These are phyloP conservation scores for Russula sp. DNA, from an alignment of 768 basidiomycete genomes.

Conservation along the genomic window DNA sequence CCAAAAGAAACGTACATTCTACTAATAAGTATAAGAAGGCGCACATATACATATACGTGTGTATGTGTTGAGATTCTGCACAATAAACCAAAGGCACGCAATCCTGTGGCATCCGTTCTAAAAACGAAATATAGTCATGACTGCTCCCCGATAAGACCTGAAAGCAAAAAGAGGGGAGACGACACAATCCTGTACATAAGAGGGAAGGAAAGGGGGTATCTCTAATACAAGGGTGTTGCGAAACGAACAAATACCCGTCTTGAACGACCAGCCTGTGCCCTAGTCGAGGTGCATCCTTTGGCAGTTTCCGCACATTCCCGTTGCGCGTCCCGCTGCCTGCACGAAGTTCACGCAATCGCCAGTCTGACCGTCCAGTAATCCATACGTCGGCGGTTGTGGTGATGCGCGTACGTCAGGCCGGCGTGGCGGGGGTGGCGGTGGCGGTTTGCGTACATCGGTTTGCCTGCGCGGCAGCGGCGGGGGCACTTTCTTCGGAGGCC, in stretches of 20 bases:
- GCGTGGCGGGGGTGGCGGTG: conserved; percentile 28
- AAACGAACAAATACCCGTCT: neutral
- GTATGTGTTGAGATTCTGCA: neutral
- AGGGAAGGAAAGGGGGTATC: neutral
- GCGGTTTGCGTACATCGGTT: conserved; percentile 24
- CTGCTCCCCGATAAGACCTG: neutral
- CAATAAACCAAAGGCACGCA: neutral
- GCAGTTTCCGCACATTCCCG: conserved; percentile 61
- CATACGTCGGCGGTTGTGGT: conserved; percentile 14
- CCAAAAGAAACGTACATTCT: neutral
- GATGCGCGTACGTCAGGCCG: conserved; percentile 20
- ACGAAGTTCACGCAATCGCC: conserved; percentile 48
- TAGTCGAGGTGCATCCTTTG: conserved; percentile 40
- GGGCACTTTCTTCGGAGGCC: conserved; percentile 5
- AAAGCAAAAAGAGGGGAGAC: neutral
- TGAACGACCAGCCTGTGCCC: neutral
- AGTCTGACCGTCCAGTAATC: conserved; percentile 32
- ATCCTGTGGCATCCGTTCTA: neutral
- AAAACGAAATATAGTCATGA: neutral
- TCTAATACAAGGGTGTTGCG: neutral
- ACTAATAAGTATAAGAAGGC: neutral
- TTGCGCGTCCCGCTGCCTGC: conserved; percentile 58
- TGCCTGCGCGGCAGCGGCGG: conserved; percentile 25
- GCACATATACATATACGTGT: neutral
- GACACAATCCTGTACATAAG: neutral